Evolutionary conservation across 2,329 filamentous ascomycete species (phyloP), one percentile per base, ranked within the genome.

Genomic region (Hypoxylon sp.): DNA sequence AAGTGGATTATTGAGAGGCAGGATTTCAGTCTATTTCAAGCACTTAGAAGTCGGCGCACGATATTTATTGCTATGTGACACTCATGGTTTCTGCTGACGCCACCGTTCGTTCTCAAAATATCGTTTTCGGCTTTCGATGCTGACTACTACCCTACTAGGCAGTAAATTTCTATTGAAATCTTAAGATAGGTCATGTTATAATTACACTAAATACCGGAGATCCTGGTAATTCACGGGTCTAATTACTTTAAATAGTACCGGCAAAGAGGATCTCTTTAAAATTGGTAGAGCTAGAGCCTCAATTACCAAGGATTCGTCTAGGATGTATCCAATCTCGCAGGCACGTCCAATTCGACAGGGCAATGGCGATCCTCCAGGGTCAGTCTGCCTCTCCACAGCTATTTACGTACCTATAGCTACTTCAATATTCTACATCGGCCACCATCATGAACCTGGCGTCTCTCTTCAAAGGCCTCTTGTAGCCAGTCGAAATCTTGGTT

Each of bases 231-330:
- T 19, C 31, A 13, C 22, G 9, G 17, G 9, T 42, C 11, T 5
- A 17, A 24, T 22, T 56, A 24, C 60, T 56, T 63, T 35, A 63
- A 63, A 57, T 63, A 63, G 60, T 19, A 52, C 29, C 39, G 33
- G 37, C 26, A 22, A 29, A 37, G 37, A 37, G 37, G 57, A 17
- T 42, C 31, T 8, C 29, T 47, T 53, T 46, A 17, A 61, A 53
- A 61, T 61, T 61, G 57, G 24, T 46, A 53, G 39, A 52, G 48
- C 47, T 53, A 39, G 58, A 61, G 58, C 58, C 58, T 53, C 58
- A 61, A 48, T 14, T 31, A 29, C 58, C 26, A 61, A 54, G 39
- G 48, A 52, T 60, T 11, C 57, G 22, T 52, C 56, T 37, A 37
- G n/a, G 58, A 58, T 52, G 53, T 47, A 51, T 53, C 46, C 37